Base-by-base conservation (phyloP, 2,329 filamentous ascomycete genomes). In the Xylaria sp. region DNA sequence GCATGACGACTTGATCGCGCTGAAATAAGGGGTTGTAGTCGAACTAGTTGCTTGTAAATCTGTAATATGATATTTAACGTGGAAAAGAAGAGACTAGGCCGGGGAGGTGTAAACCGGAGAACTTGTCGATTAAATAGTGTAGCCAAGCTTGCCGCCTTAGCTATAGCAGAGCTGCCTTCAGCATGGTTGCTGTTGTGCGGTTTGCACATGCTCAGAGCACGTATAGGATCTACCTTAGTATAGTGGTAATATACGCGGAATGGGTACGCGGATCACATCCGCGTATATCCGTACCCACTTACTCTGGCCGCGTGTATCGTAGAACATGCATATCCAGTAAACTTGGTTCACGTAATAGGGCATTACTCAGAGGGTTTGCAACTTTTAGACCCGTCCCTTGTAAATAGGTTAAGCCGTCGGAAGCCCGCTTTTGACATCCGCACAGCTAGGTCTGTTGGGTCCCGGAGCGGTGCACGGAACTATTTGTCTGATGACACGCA, bases 171-270 rank as follows among this genome's bases (percentile, higher is more conserved):
- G 8, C 9, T 54, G 51, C 51, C 10, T 3, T 2, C 23, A 52
- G 18, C 15, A 13, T 1, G 20, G 46, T 6, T 6, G 34, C 18
- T 34, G 13, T 37, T 20, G 48, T 41, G 54, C 61, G 10, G 37
- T 44, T 13, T 65, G 13, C 6, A 34, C 31, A 15, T 13, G n/a
- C n/a, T 12, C 25, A 34, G 9, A n/a, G 46, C 48, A 15, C 48
- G 48, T 25, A 50, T 37, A 2, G 34, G 23, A 55, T 55, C 15
- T 56, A 23, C 28, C 28, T 28, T 28, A 6, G 28, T 28, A 28
- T 4, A 28, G 28, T 18, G 20, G 31, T 56, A 20, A n/a, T 56
- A 56, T 56, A 56, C 52, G 52, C 52, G 52, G 31, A 37, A n/a
- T 37, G 2, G 8, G 25, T 52, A 52, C 50, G 50, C 34, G 52